Conservation (phyloP, 805 yeast genomes). For the Candida ortonii region DNA sequence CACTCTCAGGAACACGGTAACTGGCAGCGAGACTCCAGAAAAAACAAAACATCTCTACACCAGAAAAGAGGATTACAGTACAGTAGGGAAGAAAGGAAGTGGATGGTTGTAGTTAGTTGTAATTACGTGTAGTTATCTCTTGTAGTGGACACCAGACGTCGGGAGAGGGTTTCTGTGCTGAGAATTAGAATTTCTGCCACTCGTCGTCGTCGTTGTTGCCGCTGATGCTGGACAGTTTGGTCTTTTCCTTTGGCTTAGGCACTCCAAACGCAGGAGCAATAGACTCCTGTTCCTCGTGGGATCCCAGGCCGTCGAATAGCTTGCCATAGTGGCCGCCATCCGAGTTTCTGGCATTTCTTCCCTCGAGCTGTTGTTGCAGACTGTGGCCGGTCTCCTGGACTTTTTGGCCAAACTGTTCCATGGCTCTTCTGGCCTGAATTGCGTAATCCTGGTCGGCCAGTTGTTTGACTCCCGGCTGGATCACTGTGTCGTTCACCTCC, state of each 20-base stretch:
- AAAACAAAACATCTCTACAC: no score
- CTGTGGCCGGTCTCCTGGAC: constrained; percentile 83
- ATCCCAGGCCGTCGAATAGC: constrained; percentile 56
- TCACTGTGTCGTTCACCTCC: constrained; percentile 84
- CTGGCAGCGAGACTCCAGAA: no score
- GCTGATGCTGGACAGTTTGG: constrained; percentile 50
- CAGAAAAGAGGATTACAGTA: no score
- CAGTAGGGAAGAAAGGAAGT: no score
- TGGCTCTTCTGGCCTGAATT: constrained; percentile 83
- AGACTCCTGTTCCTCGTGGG: constrained; percentile 33
- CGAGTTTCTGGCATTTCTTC: constrained; percentile 39
- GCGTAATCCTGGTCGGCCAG: constrained; percentile 77
- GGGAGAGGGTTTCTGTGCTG: not conserved
- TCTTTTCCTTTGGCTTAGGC: constrained; percentile 53
- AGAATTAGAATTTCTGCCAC: constrained; percentile 67
- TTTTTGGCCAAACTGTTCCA: constrained; percentile 93
- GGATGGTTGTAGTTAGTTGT: no score
- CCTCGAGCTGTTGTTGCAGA: constrained; percentile 57
- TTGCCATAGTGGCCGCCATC: constrained; percentile 42
- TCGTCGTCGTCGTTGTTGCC: constrained; percentile 35
- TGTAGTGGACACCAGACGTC: no score
- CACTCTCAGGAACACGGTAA: no score
- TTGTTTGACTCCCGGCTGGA: constrained; percentile 86
- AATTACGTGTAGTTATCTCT: no score
- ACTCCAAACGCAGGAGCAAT: constrained; percentile 68